Evolutionary conservation across 1,139 yeast genomes (phyloP).

Genomic region (Pneumocystis jirovecii): DNA sequence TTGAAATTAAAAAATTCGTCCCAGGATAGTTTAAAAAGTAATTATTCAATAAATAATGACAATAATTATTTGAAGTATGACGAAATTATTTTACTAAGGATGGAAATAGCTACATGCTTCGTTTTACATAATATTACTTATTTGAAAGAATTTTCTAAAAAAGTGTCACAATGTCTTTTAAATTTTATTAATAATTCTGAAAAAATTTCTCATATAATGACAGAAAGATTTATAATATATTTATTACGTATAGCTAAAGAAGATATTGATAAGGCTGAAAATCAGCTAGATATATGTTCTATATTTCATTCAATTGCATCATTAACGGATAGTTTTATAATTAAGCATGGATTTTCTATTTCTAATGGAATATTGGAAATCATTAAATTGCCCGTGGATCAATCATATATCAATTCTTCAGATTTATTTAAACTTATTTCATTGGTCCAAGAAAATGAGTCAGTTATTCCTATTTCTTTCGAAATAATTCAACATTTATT

Average conservation of each 20-base stretch:
- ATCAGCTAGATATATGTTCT: not conserved
- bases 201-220: not conserved
- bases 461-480: not conserved
- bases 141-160: not conserved
- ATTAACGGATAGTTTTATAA: not conserved
- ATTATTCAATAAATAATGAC: not conserved
- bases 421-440: not conserved
- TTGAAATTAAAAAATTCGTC: not conserved
- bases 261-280: not conserved
- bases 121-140: not conserved
- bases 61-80: not conserved
- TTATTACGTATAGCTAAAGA: not conserved
- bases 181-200: not conserved
- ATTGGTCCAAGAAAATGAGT: not conserved
- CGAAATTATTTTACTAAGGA: constrained; percentile 9
- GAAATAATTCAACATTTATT: not conserved
- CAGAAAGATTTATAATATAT: not conserved
- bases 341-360: not conserved
- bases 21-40: not conserved
- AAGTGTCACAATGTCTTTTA: not conserved
- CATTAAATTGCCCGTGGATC: not conserved
- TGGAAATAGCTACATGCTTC: not conserved
- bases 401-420: not conserved
- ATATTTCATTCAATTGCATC: not conserved
- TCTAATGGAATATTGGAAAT: not conserved